A percentile compares a stretch with the other conserved stretches of the same genome.
Evolutionary conservation across 208 protist genomes (phyloP).

Genomic region (Leishmania martiniquensis): DNA sequence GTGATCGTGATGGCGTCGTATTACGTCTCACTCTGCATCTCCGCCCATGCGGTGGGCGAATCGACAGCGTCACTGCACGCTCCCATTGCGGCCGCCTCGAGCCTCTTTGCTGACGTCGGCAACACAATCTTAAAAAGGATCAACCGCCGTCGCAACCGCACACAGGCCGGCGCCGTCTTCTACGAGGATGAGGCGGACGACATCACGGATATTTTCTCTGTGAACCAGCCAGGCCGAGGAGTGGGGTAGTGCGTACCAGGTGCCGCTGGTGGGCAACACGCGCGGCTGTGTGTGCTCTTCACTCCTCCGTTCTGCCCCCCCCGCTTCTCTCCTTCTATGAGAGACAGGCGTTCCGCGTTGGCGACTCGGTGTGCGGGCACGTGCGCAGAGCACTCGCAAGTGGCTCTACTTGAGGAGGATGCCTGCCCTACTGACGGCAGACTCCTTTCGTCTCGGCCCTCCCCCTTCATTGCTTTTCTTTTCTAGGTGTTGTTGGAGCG

Average conservation of each 20-base stretch:
- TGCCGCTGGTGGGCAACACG: not conserved
- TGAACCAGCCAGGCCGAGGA: conserved; percentile 29
- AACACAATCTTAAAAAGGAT: conserved; percentile 27
- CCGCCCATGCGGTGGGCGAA: conserved; percentile 56
- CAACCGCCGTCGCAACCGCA: conserved; percentile 33
- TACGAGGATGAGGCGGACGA: conserved; percentile 26
- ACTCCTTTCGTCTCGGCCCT: not conserved
- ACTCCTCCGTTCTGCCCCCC: not conserved
- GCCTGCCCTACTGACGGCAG: not conserved
- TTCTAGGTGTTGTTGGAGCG: not conserved
- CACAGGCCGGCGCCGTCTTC: conserved; percentile 17
- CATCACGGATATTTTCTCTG: conserved; percentile 19
- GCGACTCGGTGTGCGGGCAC: not conserved
- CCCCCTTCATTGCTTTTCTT: not conserved
- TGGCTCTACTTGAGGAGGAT: not conserved
- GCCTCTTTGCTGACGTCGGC: conserved; percentile 26
- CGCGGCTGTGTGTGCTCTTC: not conserved
- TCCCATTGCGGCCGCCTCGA: conserved; percentile 32
- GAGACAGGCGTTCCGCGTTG: not conserved
- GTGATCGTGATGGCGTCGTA: conserved; percentile 51
- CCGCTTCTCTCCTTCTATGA: too few relatives aligned
- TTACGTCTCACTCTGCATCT: conserved; percentile 58
- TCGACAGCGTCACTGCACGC: conserved; percentile 42
- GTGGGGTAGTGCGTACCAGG: not conserved
- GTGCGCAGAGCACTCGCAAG: not conserved